A percentile compares a stretch with the other conserved stretches of the same genome.
Conservation (phyloP, 257 asterid genomes). For the Datura wrightii region DNA sequence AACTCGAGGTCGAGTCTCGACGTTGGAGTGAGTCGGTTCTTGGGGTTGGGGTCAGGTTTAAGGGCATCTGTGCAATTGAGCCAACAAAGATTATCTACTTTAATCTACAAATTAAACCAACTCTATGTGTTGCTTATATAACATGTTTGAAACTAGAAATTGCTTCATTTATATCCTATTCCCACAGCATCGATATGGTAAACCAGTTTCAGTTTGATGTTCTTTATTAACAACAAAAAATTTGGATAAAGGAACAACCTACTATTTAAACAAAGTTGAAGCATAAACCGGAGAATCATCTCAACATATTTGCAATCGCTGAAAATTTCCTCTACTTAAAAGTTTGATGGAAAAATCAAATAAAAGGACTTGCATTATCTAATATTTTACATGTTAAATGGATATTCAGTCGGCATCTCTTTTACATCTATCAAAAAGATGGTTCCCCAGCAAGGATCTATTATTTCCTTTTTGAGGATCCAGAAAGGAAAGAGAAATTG, state of each 20-base stretch:
- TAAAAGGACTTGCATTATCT: slow-evolving; percentile 3
- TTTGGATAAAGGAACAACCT: neutral
- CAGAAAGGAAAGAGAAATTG: slow-evolving; percentile 13
- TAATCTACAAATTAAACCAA: no score
- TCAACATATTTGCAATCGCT: neutral
- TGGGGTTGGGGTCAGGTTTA: no score
- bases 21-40: no score
- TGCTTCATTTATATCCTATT: neutral
- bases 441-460: slow-evolving; percentile 23
- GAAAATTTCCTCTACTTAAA: neutral
- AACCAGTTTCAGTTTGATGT: neutral
- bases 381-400: slow-evolving; percentile 30
- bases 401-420: neutral
- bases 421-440: slow-evolving; percentile 14
- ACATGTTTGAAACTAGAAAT: neutral
- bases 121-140: neutral
- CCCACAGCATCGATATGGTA: neutral
- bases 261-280: neutral
- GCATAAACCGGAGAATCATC: neutral
- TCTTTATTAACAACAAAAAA: neutral
- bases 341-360: slow-evolving; percentile 4
- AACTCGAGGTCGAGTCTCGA: no score
- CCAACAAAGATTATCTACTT: no score
- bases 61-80: no score
- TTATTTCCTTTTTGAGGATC: neutral